These are phyloP conservation scores for Pleurotus sapidus DNA, from an alignment of 768 basidiomycete species.

Conservation along the genomic window DNA sequence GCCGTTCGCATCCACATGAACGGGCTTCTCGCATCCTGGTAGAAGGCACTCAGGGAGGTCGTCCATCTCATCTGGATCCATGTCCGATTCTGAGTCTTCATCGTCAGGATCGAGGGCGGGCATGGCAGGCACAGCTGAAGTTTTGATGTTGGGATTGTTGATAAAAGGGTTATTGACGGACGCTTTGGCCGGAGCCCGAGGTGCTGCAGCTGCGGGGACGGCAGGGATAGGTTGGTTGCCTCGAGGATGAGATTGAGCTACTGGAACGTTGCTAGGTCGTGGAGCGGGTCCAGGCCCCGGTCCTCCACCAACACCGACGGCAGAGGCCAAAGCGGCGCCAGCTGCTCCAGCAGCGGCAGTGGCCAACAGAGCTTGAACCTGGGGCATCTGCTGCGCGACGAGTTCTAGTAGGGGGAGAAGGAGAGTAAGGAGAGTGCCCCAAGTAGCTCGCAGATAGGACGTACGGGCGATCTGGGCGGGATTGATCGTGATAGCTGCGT, in stretches of 20 bases:
- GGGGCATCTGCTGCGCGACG: conserved; percentile 45
- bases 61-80: conserved; percentile 16
- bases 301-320: conserved; percentile 1
- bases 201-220: conserved; percentile 16
- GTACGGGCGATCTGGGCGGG: background rate
- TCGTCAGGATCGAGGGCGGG: conserved; percentile 5
- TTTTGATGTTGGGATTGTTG: conserved; percentile 2
- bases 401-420: conserved; percentile 27
- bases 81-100: background rate
- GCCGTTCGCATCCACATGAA: conserved; percentile 53
- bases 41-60: conserved; percentile 46
- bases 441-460: background rate
- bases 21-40: conserved; percentile 54
- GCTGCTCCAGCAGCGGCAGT: conserved; percentile 1
- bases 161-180: conserved; percentile 31
- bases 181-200: conserved; percentile 13
- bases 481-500: background rate
- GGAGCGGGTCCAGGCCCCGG: background rate
- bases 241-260: background rate
- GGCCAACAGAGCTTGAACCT: conserved; percentile 37
- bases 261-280: background rate
- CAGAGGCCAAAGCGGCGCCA: conserved; percentile 8
- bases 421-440: background rate
- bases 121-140: background rate
- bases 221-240: conserved; percentile 10